Evolutionary conservation across 495 filamentous ascomycete genomes (phyloP), one percentile per base, ranked within the genome.

Genomic region (Hyaloscypha variabilis): DNA sequence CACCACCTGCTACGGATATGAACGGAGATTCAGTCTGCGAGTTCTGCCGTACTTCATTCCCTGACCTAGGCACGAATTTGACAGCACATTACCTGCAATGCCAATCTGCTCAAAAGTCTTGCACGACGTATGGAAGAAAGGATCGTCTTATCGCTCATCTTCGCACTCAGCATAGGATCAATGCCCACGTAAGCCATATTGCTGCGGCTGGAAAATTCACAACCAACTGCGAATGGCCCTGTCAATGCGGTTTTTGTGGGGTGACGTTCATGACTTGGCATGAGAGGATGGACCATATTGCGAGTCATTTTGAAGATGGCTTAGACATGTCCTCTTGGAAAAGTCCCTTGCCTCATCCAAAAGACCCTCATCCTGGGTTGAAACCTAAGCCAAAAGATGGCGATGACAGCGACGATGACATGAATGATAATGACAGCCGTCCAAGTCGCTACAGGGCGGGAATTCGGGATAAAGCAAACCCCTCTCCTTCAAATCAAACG

Each of bases 241-340:
- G 46, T 28, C 56, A 66, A 29, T 66, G 64, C 30, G 21, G 29
- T 17, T 55, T 60, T 11, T 66, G 64, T 56, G 42, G 23, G 2
- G 60, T n/a, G 30, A 10, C 1, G 1, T 66, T 60, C 57, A n/a
- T 55, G 46, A 60, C 56, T 29, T 60, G 56, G 56, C 57, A 66
- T 53, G 64, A 66, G 49, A 53, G 64, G 17, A 59, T 66, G 56
- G 56, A 54, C 3, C 64, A 66, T 42, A 53, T 66, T 23, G 56
- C 29, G 2, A 23, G 36, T 11, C 63, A 65, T 39, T 58, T 24
- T 21, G 8, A 55, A 29, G 36, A 49, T 6, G 58, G 58, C 17
- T 6, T 24, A 21, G 17, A 39, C 26, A 46, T 42, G n/a, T 60
- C 58, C 29, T 10, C n/a, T 21, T 36, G 60, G 50, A 61, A 61